Base-by-base conservation (phyloP, 1,284 basidiomycete species). In the Anthracocystis walkeri region DNA sequence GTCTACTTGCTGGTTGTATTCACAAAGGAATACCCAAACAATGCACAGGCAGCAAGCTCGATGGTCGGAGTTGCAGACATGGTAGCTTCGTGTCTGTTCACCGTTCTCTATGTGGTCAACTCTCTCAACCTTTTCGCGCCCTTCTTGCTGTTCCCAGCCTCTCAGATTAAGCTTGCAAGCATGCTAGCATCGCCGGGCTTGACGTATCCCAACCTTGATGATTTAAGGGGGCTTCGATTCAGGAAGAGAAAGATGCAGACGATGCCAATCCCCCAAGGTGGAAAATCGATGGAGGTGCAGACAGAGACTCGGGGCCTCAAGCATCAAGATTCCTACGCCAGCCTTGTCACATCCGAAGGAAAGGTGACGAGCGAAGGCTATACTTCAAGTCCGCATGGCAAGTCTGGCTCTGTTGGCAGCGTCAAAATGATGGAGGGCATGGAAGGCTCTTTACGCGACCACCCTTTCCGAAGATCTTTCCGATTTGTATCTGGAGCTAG, bases 51-150 rank as follows among this genome's bases (percentile, higher is more conserved):
- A n/a, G 58, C 68, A 2, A 62, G 58, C 50, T 20, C 56, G 18
- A 23, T 38, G 20, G 44, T 35, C 2, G 51, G 5, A 25, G 38
- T 21, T 2, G 57, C 50, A 11, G 55, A 46, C 10, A 65, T 65
- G 58, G 38, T 61, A 6, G 49, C 56, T 2, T 20, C 53, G 7
- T 29, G 21, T 16, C n/a, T 46, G 8, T 74, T 74, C 54, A 61
- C 70, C 7, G 11, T 68, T 8, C 61, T 74, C 11, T 69, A 68
- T 20, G 27, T 60, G 4, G 2, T 74, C 51, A 69, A 74, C 29
- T 56, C 45, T 10, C 25, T 68, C 35, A 74, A 74, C 38, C 57
- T 74, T 3, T 68, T 74, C 21, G 65, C 65, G 3, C 71, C 71
- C 2, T 69, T 74, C 41, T 29, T 74, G 8, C 59, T 71, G 4